A percentile compares a stretch with the other conserved stretches of the same genome.
Evolutionary conservation across 768 basidiomycete species (phyloP).

Genomic region (Austroboletus festivus): DNA sequence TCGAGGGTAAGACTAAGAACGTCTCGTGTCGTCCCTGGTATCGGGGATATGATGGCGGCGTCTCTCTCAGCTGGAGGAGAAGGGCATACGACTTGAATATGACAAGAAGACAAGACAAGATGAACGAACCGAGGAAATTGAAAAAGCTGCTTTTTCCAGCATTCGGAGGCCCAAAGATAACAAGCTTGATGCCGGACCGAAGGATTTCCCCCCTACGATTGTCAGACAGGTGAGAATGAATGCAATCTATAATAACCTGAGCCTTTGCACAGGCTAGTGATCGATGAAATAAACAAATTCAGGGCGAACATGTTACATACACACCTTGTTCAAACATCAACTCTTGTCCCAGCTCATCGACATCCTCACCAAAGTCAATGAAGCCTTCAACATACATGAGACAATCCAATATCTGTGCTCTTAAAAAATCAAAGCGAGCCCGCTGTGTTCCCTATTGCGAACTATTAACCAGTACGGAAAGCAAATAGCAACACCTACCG

Average conservation of each 20-base stretch:
- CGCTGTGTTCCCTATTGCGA: slow-evolving; percentile 58
- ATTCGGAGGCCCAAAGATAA: slow-evolving; percentile 91
- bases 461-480: not conserved
- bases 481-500: slow-evolving; percentile 43
- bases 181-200: slow-evolving; percentile 75
- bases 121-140: slow-evolving; percentile 67
- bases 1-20: slow-evolving; percentile 83
- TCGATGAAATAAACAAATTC: not conserved
- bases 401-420: slow-evolving; percentile 64
- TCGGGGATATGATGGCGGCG: slow-evolving; percentile 84
- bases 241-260: slow-evolving; percentile 43
- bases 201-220: slow-evolving; percentile 79
- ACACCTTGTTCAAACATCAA: slow-evolving; percentile 71
- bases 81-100: too few species aligned
- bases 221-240: slow-evolving; percentile 61
- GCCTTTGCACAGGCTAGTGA: slow-evolving; percentile 53
- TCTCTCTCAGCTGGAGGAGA: slow-evolving; percentile 68
- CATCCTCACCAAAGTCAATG: slow-evolving; percentile 89
- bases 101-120: too few species aligned
- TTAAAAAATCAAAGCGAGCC: slow-evolving; percentile 58
- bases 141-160: slow-evolving; percentile 90
- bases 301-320: not conserved
- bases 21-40: slow-evolving; percentile 89
- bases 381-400: slow-evolving; percentile 82
- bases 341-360: slow-evolving; percentile 78